phyloP scores from a whole-genome alignment of 169 alveolate genomes.

The Theileria annulata region DNA sequence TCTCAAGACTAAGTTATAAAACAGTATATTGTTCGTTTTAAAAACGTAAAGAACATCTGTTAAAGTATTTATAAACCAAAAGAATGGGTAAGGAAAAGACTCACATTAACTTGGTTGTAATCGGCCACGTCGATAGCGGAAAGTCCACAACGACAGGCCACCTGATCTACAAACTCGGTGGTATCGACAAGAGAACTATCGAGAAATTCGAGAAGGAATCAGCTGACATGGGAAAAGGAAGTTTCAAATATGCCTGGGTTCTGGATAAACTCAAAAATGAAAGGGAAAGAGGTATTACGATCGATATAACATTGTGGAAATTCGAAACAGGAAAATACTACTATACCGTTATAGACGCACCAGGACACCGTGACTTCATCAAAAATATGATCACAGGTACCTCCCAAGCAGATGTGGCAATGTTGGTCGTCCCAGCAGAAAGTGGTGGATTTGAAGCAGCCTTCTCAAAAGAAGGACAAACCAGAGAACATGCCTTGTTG shows the following conservation, averaged over 20 bases:
- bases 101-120: conserved; percentile 91
- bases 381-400: conserved; percentile 99
- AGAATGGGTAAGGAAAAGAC: conserved; percentile 86
- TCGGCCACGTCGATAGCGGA: conserved; percentile 98
- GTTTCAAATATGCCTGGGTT: conserved; percentile 98
- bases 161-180: conserved; percentile 93
- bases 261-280: conserved; percentile 97
- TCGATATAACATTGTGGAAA: conserved; percentile 96
- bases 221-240: conserved; percentile 91
- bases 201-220: conserved; percentile 95
- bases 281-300: conserved; percentile 99
- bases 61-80: neutral
- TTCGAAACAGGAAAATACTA: conserved; percentile 94
- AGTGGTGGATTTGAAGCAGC: conserved; percentile 98
- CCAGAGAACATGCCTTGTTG: conserved; percentile 98
- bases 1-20: neutral
- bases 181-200: conserved; percentile 92
- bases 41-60: neutral
- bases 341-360: conserved; percentile 99
- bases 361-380: conserved; percentile 99
- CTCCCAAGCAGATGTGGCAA: conserved; percentile 98
- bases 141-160: conserved; percentile 97
- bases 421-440: conserved; percentile 96
- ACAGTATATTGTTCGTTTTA: neutral
- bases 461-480: conserved; percentile 93